Percentiles rank a stretch among this genome's conserved stretches.
phyloP scores from a whole-genome alignment of 2,329 filamentous ascomycete species.

The Huntiella moniliformis region DNA sequence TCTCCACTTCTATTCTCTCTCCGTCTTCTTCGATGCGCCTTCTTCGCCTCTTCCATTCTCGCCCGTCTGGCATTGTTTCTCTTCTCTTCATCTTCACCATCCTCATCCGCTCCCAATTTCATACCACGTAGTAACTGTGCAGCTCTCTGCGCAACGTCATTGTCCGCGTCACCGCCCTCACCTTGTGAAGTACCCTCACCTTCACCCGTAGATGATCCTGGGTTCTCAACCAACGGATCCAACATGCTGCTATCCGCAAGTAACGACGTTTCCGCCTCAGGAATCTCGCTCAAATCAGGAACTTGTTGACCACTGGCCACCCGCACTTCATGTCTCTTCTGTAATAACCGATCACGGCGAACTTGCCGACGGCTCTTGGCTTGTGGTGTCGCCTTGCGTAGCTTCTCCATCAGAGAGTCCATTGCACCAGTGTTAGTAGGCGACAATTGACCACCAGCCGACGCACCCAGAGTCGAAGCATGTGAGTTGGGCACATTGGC shows the following conservation, averaged over 20 bases:
- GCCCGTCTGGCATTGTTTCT: slow-evolving; percentile 47
- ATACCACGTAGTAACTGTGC: slow-evolving; percentile 71
- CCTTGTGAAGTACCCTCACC: neutral
- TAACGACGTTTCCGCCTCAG: slow-evolving; percentile 27
- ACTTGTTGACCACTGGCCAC: slow-evolving; percentile 78
- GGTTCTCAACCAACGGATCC: slow-evolving; percentile 21
- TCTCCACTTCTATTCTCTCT: slow-evolving; percentile 35
- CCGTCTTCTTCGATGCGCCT: slow-evolving; percentile 40
- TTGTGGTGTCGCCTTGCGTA: slow-evolving; percentile 82
- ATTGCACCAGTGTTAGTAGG: slow-evolving; percentile 73
- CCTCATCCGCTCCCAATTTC: slow-evolving; percentile 43
- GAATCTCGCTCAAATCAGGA: slow-evolving; percentile 45
- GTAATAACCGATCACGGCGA: slow-evolving; percentile 67
- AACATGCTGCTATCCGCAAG: slow-evolving; percentile 23
- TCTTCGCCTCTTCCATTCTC: slow-evolving; percentile 62
- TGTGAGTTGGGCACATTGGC: slow-evolving; percentile 15
- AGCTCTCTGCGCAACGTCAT: slow-evolving; percentile 73
- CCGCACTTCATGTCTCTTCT: slow-evolving; percentile 78
- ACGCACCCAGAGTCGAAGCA: slow-evolving; percentile 22
- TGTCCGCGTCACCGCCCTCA: slow-evolving; percentile 16
- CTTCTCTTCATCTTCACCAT: slow-evolving; percentile 29
- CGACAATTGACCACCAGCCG: slow-evolving; percentile 31
- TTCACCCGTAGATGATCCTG: neutral
- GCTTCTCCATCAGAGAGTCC: slow-evolving; percentile 87
- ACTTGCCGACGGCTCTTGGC: slow-evolving; percentile 76